Conservation (phyloP, 2,329 filamentous ascomycete species). For the Cercospora sojina region DNA sequence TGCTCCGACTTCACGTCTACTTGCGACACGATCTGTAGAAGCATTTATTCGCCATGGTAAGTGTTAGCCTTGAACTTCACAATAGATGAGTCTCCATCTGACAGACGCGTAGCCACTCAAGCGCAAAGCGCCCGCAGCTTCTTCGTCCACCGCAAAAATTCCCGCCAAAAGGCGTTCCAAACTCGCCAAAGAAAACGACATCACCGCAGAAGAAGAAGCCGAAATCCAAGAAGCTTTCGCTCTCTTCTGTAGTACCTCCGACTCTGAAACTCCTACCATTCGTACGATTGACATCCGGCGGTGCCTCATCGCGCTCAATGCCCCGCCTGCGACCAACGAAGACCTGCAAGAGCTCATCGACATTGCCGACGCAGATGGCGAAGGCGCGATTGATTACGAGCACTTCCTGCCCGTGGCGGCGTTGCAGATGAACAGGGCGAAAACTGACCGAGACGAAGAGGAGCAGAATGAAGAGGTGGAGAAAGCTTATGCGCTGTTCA, state of each 20-base stretch:
- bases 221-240: constrained; percentile 90
- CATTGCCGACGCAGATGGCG: constrained; percentile 77
- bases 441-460: constrained; percentile 40
- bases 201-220: constrained; percentile 77
- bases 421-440: constrained; percentile 65
- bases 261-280: constrained; percentile 58
- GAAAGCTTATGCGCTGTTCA: constrained; percentile 80
- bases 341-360: constrained; percentile 76
- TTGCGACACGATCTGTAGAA: background rate
- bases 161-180: constrained; percentile 68
- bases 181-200: constrained; percentile 87
- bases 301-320: constrained; percentile 67
- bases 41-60: background rate
- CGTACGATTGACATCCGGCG: constrained; percentile 48
- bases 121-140: constrained; percentile 32
- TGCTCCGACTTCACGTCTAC: background rate
- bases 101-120: constrained; percentile 31
- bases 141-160: constrained; percentile 24
- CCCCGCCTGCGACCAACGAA: constrained; percentile 60
- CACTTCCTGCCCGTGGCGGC: constrained; percentile 87
- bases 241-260: constrained; percentile 60
- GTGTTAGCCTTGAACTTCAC: background rate
- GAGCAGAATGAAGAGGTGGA: constrained; percentile 68
- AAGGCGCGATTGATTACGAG: constrained; percentile 74
- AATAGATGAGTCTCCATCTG: background rate